phyloP scores from a whole-genome alignment of 2,329 filamentous ascomycete genomes.

The Cordyceps pruinosa region DNA sequence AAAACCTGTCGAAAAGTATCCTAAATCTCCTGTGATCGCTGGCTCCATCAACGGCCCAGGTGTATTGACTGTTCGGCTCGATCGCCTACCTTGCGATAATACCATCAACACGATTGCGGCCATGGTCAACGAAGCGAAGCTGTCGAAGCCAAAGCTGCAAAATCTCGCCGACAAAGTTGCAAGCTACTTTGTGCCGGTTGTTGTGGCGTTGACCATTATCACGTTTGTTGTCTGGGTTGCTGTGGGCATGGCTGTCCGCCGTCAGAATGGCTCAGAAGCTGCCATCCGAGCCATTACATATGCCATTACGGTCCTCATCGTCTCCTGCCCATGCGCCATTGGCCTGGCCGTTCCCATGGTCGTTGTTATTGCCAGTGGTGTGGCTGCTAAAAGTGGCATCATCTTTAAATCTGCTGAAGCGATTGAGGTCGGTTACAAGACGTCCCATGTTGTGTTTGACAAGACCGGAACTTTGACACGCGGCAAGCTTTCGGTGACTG shows the following conservation, averaged over 20 bases:
- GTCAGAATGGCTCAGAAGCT: slow-evolving; percentile 40
- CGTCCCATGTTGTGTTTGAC: slow-evolving; percentile 66
- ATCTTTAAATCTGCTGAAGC: slow-evolving; percentile 61
- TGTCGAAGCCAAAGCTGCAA: slow-evolving; percentile 62
- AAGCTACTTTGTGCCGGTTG: slow-evolving; percentile 59
- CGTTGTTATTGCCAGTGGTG: slow-evolving; percentile 60
- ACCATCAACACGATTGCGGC: slow-evolving; percentile 61
- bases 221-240: slow-evolving; percentile 62
- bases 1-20: slow-evolving; percentile 49
- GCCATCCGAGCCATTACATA: slow-evolving; percentile 60
- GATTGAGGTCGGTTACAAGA: slow-evolving; percentile 55
- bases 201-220: slow-evolving; percentile 50
- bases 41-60: slow-evolving; percentile 63
- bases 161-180: slow-evolving; percentile 62
- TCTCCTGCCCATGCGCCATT: slow-evolving; percentile 75
- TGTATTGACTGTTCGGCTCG: slow-evolving; percentile 50
- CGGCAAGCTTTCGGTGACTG: slow-evolving; percentile 42
- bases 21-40: slow-evolving; percentile 52
- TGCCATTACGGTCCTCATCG: slow-evolving; percentile 62
- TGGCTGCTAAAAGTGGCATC: slow-evolving; percentile 57
- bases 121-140: slow-evolving; percentile 64
- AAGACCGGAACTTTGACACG: slow-evolving; percentile 72
- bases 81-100: slow-evolving; percentile 60
- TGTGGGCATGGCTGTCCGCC: slow-evolving; percentile 39
- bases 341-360: slow-evolving; percentile 73